These are phyloP conservation scores for Grifola frondosa DNA, from an alignment of 1,284 basidiomycete genomes.

Conservation along the genomic window DNA sequence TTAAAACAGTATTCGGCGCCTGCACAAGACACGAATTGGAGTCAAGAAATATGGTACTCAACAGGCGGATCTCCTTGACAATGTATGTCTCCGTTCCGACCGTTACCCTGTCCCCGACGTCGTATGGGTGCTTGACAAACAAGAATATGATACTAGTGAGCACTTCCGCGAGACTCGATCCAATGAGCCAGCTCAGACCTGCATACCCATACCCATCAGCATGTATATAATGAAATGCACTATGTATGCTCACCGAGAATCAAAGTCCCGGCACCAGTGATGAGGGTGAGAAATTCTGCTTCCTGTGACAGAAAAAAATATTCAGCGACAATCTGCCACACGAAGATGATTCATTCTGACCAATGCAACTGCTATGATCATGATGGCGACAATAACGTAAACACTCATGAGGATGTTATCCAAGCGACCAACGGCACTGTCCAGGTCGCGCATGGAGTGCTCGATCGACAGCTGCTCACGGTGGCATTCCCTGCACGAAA, in stretches of 20 bases:
- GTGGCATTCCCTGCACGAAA: constrained; percentile 63
- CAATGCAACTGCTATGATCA: constrained; percentile 77
- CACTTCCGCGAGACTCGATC: constrained; percentile 66
- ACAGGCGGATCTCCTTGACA: constrained; percentile 84
- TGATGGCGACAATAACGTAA: constrained; percentile 64
- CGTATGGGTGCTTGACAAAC: constrained; percentile 86
- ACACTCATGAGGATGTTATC: constrained; percentile 74
- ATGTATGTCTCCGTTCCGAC: constrained; percentile 62
- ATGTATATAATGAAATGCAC: background rate
- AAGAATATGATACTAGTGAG: constrained; percentile 82
- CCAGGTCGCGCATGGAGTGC: constrained; percentile 87
- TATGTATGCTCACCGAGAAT: constrained; percentile 59
- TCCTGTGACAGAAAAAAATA: constrained; percentile 42
- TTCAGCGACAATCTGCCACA: constrained; percentile 35
- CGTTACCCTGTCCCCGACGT: constrained; percentile 82
- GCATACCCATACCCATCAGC: background rate
- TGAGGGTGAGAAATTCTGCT: constrained; percentile 67
- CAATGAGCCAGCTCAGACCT: constrained; percentile 90
- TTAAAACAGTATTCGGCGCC: constrained; percentile 70
- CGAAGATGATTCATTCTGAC: constrained; percentile 36
- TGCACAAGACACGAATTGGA: constrained; percentile 59
- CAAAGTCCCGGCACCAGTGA: constrained; percentile 81
- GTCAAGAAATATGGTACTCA: constrained; percentile 78
- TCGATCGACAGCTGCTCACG: constrained; percentile 84
- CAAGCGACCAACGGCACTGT: constrained; percentile 82